phyloP scores from a whole-genome alignment of 345 rosid genomes.

The Aurinia saxatilis region DNA sequence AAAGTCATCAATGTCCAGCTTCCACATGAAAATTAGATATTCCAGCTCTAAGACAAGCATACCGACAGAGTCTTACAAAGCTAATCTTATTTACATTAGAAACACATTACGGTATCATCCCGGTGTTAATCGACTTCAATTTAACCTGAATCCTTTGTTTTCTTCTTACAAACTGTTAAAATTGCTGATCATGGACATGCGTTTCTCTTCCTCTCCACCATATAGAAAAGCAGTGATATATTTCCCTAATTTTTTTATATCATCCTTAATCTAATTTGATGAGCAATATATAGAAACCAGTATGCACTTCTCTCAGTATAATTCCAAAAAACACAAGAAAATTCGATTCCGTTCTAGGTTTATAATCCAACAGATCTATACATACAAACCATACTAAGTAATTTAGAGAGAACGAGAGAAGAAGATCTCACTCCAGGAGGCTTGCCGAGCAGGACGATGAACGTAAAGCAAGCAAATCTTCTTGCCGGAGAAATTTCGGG shows the following conservation, averaged over 20 bases:
- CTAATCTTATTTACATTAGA: background rate
- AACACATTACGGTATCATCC: too few relatives aligned
- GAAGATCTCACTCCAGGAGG: slow-evolving; percentile 50
- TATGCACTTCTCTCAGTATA: too few relatives aligned
- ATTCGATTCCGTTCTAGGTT: background rate
- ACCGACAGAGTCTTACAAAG: background rate
- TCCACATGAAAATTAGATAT: background rate
- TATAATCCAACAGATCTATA: slow-evolving; percentile 13
- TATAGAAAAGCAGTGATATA: background rate
- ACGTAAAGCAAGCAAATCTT: slow-evolving; percentile 75
- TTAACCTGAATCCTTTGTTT: background rate
- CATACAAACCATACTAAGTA: too few relatives aligned
- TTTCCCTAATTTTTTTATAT: background rate
- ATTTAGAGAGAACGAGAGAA: background rate
- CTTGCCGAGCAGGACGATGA: slow-evolving; percentile 39
- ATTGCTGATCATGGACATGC: background rate
- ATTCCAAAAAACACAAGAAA: too few relatives aligned
- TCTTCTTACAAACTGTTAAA: background rate
- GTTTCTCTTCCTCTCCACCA: background rate
- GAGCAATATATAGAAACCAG: background rate
- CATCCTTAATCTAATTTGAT: background rate
- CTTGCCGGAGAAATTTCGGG: slow-evolving; percentile 53
- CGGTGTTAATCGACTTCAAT: background rate
- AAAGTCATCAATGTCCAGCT: slow-evolving; percentile 6
- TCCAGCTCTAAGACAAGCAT: background rate